Percentiles rank a stretch among this genome's conserved stretches.
These are phyloP conservation scores for Cercis canadensis DNA, from an alignment of 306 rosid species.

Conservation along the genomic window DNA sequence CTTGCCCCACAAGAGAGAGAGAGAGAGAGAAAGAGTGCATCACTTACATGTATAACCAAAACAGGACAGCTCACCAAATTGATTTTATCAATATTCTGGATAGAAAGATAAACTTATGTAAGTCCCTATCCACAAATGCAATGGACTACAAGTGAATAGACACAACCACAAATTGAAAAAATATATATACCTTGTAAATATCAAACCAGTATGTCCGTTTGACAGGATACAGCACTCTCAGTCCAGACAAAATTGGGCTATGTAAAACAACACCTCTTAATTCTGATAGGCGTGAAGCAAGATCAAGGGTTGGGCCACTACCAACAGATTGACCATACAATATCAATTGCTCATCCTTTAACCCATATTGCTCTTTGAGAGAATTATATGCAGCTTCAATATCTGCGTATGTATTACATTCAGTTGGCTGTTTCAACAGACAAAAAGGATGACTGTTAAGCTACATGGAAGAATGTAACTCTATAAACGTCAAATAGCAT, in stretches of 20 bases:
- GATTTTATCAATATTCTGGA: conserved; percentile 91
- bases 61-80: conserved; percentile 77
- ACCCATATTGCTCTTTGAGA: conserved; percentile 83
- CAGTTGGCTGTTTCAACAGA: conserved; percentile 84
- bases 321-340: conserved; percentile 95
- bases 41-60: conserved; percentile 89
- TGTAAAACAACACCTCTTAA: conserved; percentile 88
- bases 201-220: conserved; percentile 94
- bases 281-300: conserved; percentile 75
- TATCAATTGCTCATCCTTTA: conserved; percentile 83
- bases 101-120: conserved; percentile 21
- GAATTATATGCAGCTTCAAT: conserved; percentile 90
- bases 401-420: conserved; percentile 91
- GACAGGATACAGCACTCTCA: conserved; percentile 90
- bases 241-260: conserved; percentile 90
- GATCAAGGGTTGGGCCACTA: conserved; percentile 94
- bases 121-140: background rate
- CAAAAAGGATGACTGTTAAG: conserved; percentile 45
- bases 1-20: background rate
- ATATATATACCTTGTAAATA: conserved; percentile 72
- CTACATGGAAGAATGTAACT: conserved; percentile 14
- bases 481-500: too few species aligned
- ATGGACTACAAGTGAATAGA: too few species aligned
- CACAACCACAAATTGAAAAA: too few species aligned
- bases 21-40: background rate